Base-by-base conservation (phyloP, 306 rosid species). In the Cucurbita ficifolia region DNA sequence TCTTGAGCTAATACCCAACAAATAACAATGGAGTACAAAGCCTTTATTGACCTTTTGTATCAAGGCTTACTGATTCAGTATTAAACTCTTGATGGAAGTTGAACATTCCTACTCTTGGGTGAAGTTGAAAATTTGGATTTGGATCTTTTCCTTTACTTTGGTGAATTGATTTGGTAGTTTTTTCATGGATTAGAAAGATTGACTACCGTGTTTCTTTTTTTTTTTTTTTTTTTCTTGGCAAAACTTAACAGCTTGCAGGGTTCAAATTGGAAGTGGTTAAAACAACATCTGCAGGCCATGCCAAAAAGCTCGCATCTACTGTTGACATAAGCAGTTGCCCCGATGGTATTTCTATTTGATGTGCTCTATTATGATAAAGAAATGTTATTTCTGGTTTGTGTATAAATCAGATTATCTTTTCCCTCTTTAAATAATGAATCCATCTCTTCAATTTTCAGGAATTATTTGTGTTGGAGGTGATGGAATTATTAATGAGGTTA, bases 391-490 rank as follows among this genome's bases (percentile, higher is more conserved):
- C 70, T 78, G 43, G 70, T 64, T 85, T 77, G 1, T 60, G 36
- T 76, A 62, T 79, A 68, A 8, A 24, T 59, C 19, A 76, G 19
- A 58, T 75, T 76, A 64, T 78, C 72, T 76, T 76, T 72, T 22
- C 77, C 68, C 63, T 79, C 18, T 81, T 63, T 24, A 40, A 46
- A 29, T 49, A 18, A 64, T 29, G 72, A 63, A 56, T 60, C 36
- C 42, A 29, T 40, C 60, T 72, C 36, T 76, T 69, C 60, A 60
- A 73, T 39, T 52, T 77, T 51, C 91, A 94, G 99, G 99, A 84
- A 94, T 94, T 57, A 91, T 94, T 76, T 94, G 99, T 77, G 96
- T 94, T 36, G 99, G 99, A 69, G 99, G 99, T 69, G 99, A 94
- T 85, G 99, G 99, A 75, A 89, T 94, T 78, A 94, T 94, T 77